Evolutionary conservation across 2,329 filamentous ascomycete genomes (phyloP), one percentile per base, ranked within the genome.

Genomic region (Pseudocercospora eumusae): DNA sequence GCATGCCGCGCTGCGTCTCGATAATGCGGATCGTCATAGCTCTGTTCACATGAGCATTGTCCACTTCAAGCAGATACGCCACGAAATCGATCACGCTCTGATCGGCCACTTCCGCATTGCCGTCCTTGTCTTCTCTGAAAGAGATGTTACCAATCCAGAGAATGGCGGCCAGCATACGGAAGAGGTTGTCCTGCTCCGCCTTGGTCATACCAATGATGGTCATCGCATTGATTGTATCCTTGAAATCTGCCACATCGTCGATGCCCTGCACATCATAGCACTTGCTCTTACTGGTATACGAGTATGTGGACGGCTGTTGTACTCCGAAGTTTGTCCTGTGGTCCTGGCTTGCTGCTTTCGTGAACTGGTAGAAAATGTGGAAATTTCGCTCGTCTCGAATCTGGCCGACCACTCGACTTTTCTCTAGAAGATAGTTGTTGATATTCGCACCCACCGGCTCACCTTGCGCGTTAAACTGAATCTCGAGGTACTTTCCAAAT

Each of bases 311-410:
- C 23, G 95, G 95, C 70, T 89, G 89, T 75, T 98, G 93, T 20
- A 99, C 82, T 56, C 95, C 95, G 74, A 91, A 97, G n/a, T 82
- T 87, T 72, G 95, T 87, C 81, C 92, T 84, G 77, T 98, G 96
- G 62, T 89, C 86, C 69, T 89, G 84, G n/a, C 92, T 90, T 9
- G 93, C 93, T 3, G 91, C 92, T 79, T 98, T 99, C 52, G 95
- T 91, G 77, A 98, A 97, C 77, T 99, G 95, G 79, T 99, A 99
- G 77, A 99, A 99, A 72, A 99, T 98, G 79, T 99, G 95, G 78
- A 99, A 99, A 79, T 96, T 98, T 70, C 95, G 87, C 83, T 99
- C 95, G 76, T 97, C 96, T 62, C 81, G 83, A 70, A 98, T 98
- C 80, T 98, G 95, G 15, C 93, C 92, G 9, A 96, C 92, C 18